Percentiles rank a stretch among this genome's conserved stretches.
phyloP scores from a whole-genome alignment of 2,329 filamentous ascomycete species.

The Septoria linicola region DNA sequence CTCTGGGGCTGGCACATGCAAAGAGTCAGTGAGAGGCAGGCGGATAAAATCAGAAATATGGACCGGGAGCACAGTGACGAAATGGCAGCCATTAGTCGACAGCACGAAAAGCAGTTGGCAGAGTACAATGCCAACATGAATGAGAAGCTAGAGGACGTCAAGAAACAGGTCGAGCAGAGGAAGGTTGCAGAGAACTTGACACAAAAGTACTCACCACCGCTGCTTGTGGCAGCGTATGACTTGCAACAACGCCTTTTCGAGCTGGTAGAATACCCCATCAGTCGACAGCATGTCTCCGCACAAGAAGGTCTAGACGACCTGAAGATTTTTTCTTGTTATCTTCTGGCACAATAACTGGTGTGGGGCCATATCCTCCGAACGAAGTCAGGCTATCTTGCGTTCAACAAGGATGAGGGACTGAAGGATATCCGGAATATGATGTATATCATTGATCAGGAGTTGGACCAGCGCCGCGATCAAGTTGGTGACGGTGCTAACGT shows the following conservation, averaged over 20 bases:
- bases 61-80: no score
- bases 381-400: neutral
- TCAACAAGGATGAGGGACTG: neutral
- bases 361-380: neutral
- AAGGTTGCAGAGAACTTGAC: no score
- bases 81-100: no score
- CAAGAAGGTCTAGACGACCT: neutral
- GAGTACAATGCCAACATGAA: no score
- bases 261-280: neutral
- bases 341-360: neutral
- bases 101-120: no score
- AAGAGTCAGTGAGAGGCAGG: no score
- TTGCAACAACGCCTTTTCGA: neutral
- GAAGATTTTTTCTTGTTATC: neutral
- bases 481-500: neutral
- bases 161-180: no score
- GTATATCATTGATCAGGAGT: neutral
- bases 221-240: constrained; percentile 4
- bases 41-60: no score
- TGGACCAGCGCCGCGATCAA: neutral
- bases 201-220: neutral
- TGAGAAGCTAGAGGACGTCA: no score
- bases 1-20: no score
- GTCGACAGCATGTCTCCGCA: neutral
- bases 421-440: neutral